Conservation (phyloP, 2,329 filamentous ascomycete genomes). For the Zasmidium citrigriseum region DNA sequence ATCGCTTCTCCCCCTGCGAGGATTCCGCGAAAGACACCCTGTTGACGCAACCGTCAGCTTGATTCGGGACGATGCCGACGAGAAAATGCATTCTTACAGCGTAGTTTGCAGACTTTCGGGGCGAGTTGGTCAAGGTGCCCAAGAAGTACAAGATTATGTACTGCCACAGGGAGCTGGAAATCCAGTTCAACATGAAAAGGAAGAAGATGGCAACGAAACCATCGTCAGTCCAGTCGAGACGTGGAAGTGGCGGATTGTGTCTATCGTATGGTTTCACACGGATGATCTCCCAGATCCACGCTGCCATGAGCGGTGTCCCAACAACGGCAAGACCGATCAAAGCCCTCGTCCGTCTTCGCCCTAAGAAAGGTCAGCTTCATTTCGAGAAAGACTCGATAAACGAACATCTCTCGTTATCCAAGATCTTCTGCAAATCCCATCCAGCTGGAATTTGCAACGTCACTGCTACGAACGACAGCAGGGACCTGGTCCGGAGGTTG, state of each 20-base stretch:
- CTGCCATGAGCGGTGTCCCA: constrained; percentile 26
- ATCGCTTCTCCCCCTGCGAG: constrained; percentile 34
- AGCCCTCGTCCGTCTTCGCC: constrained; percentile 11
- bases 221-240: constrained; percentile 29
- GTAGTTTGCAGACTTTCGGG: constrained; percentile 17
- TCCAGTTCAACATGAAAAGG: constrained; percentile 28
- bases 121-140: constrained; percentile 31
- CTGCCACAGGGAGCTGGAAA: constrained; percentile 31
- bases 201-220: constrained; percentile 28
- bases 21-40: constrained; percentile 30
- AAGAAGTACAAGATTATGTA: constrained; percentile 34
- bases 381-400: not conserved
- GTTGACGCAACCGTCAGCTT: not conserved
- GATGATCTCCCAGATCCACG: constrained; percentile 36
- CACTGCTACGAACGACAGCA: constrained; percentile 36
- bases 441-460: constrained; percentile 36
- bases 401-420: constrained; percentile 9
- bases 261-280: constrained; percentile 30
- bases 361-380: not conserved
- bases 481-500: constrained; percentile 30
- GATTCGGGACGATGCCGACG: not conserved
- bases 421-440: constrained; percentile 23
- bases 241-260: constrained; percentile 14
- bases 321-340: constrained; percentile 27
- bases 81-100: constrained; percentile 13